A percentile compares a stretch with the other conserved stretches of the same genome.
These are phyloP conservation scores for Dysphania ambrosioides DNA, from an alignment of 148 eudicot species.

Conservation along the genomic window DNA sequence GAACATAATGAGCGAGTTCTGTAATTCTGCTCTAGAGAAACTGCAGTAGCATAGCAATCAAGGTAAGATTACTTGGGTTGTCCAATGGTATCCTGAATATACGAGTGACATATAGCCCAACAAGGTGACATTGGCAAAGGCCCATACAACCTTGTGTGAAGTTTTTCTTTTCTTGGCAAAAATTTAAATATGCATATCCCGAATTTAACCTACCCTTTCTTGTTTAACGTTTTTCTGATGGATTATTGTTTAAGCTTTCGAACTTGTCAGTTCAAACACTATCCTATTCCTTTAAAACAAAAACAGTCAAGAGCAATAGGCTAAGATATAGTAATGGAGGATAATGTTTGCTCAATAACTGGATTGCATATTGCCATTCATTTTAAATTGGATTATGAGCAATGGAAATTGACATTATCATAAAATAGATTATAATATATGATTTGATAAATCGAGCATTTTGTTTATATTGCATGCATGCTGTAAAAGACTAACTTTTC, in stretches of 20 bases:
- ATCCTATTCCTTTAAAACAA: too few relatives aligned
- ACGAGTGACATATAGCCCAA: too few relatives aligned
- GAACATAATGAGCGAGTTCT: not conserved
- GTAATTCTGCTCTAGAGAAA: not conserved
- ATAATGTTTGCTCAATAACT: not conserved
- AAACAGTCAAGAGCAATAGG: too few relatives aligned
- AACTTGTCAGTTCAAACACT: not conserved
- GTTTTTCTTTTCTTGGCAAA: too few relatives aligned
- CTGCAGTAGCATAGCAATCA: not conserved
- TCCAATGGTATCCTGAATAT: too few relatives aligned
- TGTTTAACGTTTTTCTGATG: too few relatives aligned
- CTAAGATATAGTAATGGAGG: not conserved
- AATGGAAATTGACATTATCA: not conserved
- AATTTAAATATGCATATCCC: too few relatives aligned
- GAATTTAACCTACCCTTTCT: too few relatives aligned
- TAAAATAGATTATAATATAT: not conserved
- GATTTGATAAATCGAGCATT: not conserved
- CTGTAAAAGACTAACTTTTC: slow-evolving; percentile 24
- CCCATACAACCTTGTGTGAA: not conserved
- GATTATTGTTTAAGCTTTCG: too few relatives aligned
- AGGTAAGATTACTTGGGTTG: not conserved
- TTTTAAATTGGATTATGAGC: not conserved
- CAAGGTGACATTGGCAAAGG: not conserved
- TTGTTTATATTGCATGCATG: slow-evolving; percentile 23
- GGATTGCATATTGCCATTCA: not conserved